These are phyloP conservation scores for Phytophthora rubi DNA, from an alignment of 352 stramenopile species.

Conservation along the genomic window DNA sequence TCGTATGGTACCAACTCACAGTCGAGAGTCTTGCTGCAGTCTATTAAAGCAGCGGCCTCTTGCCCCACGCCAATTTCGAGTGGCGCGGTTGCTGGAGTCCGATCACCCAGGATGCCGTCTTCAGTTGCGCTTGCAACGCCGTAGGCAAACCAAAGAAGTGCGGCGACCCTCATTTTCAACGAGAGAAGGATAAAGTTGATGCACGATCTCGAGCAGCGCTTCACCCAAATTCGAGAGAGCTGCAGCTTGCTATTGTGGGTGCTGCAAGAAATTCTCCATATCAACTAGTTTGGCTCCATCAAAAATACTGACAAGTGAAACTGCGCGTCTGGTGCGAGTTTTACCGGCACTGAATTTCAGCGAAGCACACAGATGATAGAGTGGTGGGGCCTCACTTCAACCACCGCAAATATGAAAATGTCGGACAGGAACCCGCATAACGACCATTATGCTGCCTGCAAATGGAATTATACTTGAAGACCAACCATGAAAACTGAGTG, in stretches of 20 bases:
- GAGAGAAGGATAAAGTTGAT: neutral
- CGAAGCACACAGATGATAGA: no score
- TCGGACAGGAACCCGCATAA: no score
- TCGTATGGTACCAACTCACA: slow-evolving; percentile 20
- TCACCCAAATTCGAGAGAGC: neutral
- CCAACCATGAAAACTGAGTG: no score
- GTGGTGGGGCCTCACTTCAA: no score
- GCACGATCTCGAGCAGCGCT: neutral
- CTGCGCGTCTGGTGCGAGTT: neutral
- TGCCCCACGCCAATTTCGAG: slow-evolving; percentile 13
- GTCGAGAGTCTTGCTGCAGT: slow-evolving; percentile 23
- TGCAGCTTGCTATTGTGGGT: neutral
- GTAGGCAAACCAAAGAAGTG: neutral
- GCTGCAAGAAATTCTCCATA: neutral
- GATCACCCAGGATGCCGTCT: neutral
- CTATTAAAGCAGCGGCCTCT: slow-evolving; percentile 14
- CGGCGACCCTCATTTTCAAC: slow-evolving; percentile 6
- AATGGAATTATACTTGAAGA: no score
- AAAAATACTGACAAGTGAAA: neutral
- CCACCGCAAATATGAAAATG: no score
- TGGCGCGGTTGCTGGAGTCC: neutral
- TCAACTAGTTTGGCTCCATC: neutral
- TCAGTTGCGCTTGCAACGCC: slow-evolving; percentile 2
- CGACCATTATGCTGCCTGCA: no score
- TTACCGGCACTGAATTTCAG: no score